Evolutionary conservation across 73 alveolate species (phyloP), one percentile per base, ranked within the genome.

Genomic region (Paramecium caudatum): DNA sequence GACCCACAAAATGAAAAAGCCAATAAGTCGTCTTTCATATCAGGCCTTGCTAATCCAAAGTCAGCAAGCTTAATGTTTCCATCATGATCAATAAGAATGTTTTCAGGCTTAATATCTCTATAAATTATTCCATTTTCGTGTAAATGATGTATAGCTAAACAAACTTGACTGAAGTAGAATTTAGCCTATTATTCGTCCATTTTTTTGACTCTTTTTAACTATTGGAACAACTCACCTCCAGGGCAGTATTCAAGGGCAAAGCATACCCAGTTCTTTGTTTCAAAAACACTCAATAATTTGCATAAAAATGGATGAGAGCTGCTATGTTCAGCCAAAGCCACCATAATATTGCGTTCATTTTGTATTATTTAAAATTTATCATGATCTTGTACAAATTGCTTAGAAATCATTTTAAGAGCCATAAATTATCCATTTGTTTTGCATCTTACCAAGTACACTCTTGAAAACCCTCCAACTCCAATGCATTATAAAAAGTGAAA

Each of bases 401-500:
- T 96, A 34, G 91, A 82, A 91, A 96, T 91, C 32, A 90, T 62
- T 80, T 96, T 96, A 82, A 96, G 45, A 3, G 99, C 99, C 90
- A 48, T 95, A 32, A 96, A 85, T 61, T 96, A 23, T 30, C 97
- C 98, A 12, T 98, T 95, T 48, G 91, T 94, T 82, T 95, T 94
- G 34, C 93, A 91, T 91, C 98, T 19, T 19, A 94, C 98, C 13
- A 91, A 81, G 70, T 83, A 70, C 5, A 96, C 99, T 55, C 91
- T 91, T n/a, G 97, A 91, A 50, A 93, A 96, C 0, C 98, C 98
- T 5, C 99, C 99, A 34, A 92, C 91, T 7, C 99, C 99, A 47
- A 96, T 95, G 15, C 96, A 94, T 43, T 96, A 74, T 3, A 95
- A 68, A 12, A 92, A 87, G 23, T 62, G 32, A 49, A 91, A 91